Percentiles rank a stretch among this genome's conserved stretches.
phyloP scores from a whole-genome alignment of 192 early-diverging fungal species.

The Podila epicladia region DNA sequence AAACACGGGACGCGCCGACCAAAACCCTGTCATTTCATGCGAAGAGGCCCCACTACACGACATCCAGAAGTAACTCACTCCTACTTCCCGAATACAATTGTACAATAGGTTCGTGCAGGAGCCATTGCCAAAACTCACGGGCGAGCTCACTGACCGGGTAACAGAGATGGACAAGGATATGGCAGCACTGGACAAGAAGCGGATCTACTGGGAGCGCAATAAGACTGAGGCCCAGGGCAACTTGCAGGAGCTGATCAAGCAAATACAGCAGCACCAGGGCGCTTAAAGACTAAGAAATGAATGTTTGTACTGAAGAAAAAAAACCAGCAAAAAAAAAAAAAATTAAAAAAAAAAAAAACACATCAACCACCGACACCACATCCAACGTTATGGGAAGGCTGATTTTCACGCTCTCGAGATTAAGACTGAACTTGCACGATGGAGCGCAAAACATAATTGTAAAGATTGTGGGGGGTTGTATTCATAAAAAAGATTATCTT shows the following conservation, averaged over 20 bases:
- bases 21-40: not conserved
- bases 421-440: too few relatives aligned
- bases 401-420: too few relatives aligned
- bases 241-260: slow-evolving; percentile 50
- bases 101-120: slow-evolving; percentile 64
- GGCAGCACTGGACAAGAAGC: slow-evolving; percentile 61
- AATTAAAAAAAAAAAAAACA: too few relatives aligned
- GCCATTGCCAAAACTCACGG: slow-evolving; percentile 54
- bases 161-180: slow-evolving; percentile 59
- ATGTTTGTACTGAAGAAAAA: too few relatives aligned
- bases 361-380: too few relatives aligned
- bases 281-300: not conserved
- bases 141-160: slow-evolving; percentile 48
- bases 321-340: too few relatives aligned
- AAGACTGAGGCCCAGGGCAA: slow-evolving; percentile 59
- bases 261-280: slow-evolving; percentile 34
- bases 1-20: too few relatives aligned
- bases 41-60: not conserved
- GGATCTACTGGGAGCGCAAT: slow-evolving; percentile 67
- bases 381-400: too few relatives aligned
- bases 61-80: not conserved
- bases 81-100: not conserved
- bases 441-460: too few relatives aligned
- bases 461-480: too few relatives aligned
- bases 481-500: too few relatives aligned